Evolutionary conservation across 768 basidiomycete genomes (phyloP), one percentile per base, ranked within the genome.

Genomic region (Pleurotus cornucopiae): DNA sequence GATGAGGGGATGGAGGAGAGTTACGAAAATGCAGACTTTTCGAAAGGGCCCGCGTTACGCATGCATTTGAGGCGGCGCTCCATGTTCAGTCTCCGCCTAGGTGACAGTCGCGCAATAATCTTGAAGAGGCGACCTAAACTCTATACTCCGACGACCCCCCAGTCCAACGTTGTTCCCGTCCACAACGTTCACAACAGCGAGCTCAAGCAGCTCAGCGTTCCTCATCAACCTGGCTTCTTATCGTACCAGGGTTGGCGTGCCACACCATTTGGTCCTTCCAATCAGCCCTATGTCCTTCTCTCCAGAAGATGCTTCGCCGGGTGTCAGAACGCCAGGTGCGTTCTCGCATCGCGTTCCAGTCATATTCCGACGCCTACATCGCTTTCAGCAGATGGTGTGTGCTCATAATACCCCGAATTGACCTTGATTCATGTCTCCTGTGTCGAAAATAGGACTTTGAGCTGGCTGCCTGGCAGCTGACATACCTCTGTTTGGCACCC

Each of bases 391-490:
- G 69, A 94, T 95, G 93, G 93, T 87, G 57, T 49, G 82, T 60
- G 43, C 48, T 47, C 7, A 26, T 54, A 11, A 16, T 46, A 12
- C 7, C 39, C 34, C 43, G 26, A 30, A n/a, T 56, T 23, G 46
- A 16, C 34, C 26, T 44, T 47, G n/a, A 55, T 38, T 25, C 40
- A n/a, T n/a, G n/a, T n/a, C 6, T 3, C 30, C 20, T 14, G 13
- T 56, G 30, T 51, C 49, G 54, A 2, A 13, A 48, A 30, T 56
- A 98, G 95, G 96, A 98, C 70, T 97, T 98, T 71, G 96, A 98
- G 70, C 75, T 96, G 46, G 96, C 96, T 9, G 88, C 91, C 26
- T 98, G 95, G 94, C 94, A 97, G 67, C 71, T 98, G 56, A 94
- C 91, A 7, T 97, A 97, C 73, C 77, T 98, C 2, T 95, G 94